These are phyloP conservation scores for Arachis hypogaea DNA, from an alignment of 306 rosid species.

Conservation along the genomic window DNA sequence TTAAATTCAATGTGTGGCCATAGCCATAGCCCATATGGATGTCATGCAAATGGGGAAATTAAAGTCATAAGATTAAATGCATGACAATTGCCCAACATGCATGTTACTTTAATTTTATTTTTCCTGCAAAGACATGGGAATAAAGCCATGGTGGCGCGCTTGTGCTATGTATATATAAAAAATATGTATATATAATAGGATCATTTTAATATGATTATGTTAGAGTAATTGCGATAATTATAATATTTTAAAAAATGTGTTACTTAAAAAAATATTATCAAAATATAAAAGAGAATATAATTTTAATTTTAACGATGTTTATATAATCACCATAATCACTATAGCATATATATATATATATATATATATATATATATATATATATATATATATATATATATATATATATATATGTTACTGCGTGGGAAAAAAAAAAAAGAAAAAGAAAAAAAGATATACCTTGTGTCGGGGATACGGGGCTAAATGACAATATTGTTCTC, in stretches of 20 bases:
- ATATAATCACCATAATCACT: too few relatives aligned
- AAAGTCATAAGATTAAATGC: constrained; percentile 44
- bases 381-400: too few relatives aligned
- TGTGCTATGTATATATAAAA: background rate
- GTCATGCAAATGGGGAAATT: constrained; percentile 34
- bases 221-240: too few relatives aligned
- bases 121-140: constrained; percentile 41
- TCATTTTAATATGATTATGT: too few relatives aligned
- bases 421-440: constrained; percentile 39
- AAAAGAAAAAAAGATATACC: constrained; percentile 17
- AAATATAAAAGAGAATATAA: too few relatives aligned
- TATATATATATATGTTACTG: constrained; percentile 26
- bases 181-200: too few relatives aligned
- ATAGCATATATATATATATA: too few relatives aligned
- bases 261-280: too few relatives aligned
- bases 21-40: constrained; percentile 44
- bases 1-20: constrained; percentile 37
- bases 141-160: constrained; percentile 40
- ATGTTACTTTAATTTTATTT: constrained; percentile 37
- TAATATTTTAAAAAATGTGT: too few relatives aligned
- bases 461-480: constrained; percentile 65
- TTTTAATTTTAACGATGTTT: too few relatives aligned
- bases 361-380: background rate
- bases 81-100: constrained; percentile 49
- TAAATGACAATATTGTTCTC: constrained; percentile 50